Conservation (phyloP, 2,329 filamentous ascomycete genomes). For the Microthyrium microscopicum region DNA sequence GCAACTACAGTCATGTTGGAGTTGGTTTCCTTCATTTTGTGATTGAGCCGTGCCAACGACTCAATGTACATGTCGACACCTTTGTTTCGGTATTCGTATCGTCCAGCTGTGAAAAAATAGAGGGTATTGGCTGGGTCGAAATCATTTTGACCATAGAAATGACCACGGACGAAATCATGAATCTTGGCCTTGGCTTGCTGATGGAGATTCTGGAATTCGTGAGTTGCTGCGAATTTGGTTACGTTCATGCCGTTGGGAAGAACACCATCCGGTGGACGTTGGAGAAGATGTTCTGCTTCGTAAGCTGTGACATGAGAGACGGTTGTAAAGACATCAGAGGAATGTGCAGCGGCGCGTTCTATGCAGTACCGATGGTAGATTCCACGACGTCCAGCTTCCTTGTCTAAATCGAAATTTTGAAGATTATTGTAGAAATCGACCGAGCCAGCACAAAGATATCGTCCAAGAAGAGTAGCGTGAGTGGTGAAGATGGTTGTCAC, state of each 20-base stretch:
- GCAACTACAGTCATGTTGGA: conserved; percentile 91
- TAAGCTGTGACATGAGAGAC: conserved; percentile 98
- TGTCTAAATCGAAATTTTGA: conserved; percentile 89
- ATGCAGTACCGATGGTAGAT: conserved; percentile 99
- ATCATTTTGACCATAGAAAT: conserved; percentile 97
- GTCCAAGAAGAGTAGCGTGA: conserved; percentile 83
- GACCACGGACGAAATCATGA: conserved; percentile 90
- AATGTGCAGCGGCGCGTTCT: conserved; percentile 80
- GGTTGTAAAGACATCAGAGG: conserved; percentile 93
- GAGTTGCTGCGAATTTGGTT: conserved; percentile 94
- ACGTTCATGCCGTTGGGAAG: conserved; percentile 94
- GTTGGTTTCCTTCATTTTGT: conserved; percentile 67
- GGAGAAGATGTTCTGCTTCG: conserved; percentile 91
- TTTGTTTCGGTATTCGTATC: conserved; percentile 97
- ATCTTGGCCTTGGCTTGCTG: conserved; percentile 96
- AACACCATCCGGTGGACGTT: conserved; percentile 93
- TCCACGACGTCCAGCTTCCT: conserved; percentile 90
- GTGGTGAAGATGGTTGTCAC: conserved; percentile 98
- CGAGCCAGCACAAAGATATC: conserved; percentile 91
- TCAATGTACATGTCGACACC: conserved; percentile 99
- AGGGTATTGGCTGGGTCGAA: conserved; percentile 94
- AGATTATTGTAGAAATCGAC: conserved; percentile 99
- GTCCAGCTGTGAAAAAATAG: conserved; percentile 92
- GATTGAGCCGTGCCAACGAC: conserved; percentile 83
- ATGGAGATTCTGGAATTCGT: conserved; percentile 97